Evolutionary conservation across 2,329 filamentous ascomycete species (phyloP).

Genomic region (Bipolaris oryzae): DNA sequence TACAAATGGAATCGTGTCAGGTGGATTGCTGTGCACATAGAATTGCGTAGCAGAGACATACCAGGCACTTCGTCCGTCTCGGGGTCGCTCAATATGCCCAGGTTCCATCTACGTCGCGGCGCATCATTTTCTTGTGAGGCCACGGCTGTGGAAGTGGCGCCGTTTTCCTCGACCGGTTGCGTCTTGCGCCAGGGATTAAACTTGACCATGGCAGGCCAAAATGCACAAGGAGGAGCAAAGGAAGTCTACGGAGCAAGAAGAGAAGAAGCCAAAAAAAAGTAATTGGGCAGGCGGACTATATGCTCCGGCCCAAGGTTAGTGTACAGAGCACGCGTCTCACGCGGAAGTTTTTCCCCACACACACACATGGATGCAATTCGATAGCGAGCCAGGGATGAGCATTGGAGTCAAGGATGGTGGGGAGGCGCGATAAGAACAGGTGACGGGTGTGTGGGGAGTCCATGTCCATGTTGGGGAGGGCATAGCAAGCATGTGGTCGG

Average conservation of each 20-base stretch:
- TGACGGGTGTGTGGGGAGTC: conserved; percentile 25
- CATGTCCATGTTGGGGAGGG: conserved; percentile 7
- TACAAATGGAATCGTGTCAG: conserved; percentile 29
- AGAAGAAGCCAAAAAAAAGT: not conserved
- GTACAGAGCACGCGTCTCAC: conserved; percentile 13
- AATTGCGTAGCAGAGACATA: conserved; percentile 50
- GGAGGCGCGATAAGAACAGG: conserved; percentile 23
- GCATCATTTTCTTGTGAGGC: conserved; percentile 14
- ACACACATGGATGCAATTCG: too few species aligned
- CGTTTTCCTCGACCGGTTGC: conserved; percentile 10
- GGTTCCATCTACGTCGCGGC: conserved; percentile 51
- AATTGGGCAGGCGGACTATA: conserved; percentile 1
- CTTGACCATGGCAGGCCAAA: conserved; percentile 24
- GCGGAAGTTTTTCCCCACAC: conserved; percentile 12
- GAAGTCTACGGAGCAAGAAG: not conserved
- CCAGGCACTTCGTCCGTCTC: conserved; percentile 87
- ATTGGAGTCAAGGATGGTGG: conserved; percentile 17
- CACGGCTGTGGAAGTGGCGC: conserved; percentile 2
- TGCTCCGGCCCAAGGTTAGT: conserved; percentile 1
- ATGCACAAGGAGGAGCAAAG: too few species aligned
- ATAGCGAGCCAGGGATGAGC: not conserved
- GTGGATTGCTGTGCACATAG: not conserved
- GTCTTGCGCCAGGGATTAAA: conserved; percentile 26
- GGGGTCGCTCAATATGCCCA: conserved; percentile 84
- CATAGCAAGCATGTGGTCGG: conserved; percentile 6